These are phyloP conservation scores for Gyrodon lividus DNA, from an alignment of 768 basidiomycete genomes.

Conservation along the genomic window DNA sequence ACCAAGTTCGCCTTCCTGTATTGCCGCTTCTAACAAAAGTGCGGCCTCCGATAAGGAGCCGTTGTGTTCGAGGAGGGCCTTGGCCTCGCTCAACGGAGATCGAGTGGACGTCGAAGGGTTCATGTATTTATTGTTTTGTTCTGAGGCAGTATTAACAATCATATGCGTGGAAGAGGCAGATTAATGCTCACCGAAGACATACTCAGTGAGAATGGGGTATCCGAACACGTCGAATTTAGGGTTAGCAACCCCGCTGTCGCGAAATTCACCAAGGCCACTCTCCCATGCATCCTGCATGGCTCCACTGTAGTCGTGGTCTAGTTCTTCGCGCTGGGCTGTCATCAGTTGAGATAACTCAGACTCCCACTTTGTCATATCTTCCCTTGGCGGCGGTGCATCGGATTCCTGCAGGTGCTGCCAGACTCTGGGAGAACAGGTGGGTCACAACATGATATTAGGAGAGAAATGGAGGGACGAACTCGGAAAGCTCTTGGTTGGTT, in stretches of 20 bases:
- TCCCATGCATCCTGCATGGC: slow-evolving; percentile 69
- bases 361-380: slow-evolving; percentile 79
- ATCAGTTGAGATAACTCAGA: slow-evolving; percentile 79
- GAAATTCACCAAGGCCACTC: slow-evolving; percentile 46
- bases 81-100: slow-evolving; percentile 67
- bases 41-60: slow-evolving; percentile 88
- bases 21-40: slow-evolving; percentile 86
- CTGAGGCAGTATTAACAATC: slow-evolving; percentile 37
- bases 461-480: slow-evolving; percentile 38
- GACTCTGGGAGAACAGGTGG: slow-evolving; percentile 39
- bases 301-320: slow-evolving; percentile 60
- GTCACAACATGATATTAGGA: neutral
- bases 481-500: slow-evolving; percentile 46
- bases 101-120: slow-evolving; percentile 46
- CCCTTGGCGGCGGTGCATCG: slow-evolving; percentile 52
- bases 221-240: slow-evolving; percentile 69
- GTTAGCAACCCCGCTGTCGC: slow-evolving; percentile 29
- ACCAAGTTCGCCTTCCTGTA: slow-evolving; percentile 77
- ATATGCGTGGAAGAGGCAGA: neutral
- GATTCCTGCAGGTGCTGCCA: slow-evolving; percentile 64
- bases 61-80: slow-evolving; percentile 71
- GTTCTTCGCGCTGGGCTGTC: slow-evolving; percentile 62
- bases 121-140: slow-evolving; percentile 69
- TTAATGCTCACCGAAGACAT: slow-evolving; percentile 68
- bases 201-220: slow-evolving; percentile 67